Evolutionary conservation across 2,329 filamentous ascomycete species (phyloP).

Genomic region (Parastagonospora nodorum): DNA sequence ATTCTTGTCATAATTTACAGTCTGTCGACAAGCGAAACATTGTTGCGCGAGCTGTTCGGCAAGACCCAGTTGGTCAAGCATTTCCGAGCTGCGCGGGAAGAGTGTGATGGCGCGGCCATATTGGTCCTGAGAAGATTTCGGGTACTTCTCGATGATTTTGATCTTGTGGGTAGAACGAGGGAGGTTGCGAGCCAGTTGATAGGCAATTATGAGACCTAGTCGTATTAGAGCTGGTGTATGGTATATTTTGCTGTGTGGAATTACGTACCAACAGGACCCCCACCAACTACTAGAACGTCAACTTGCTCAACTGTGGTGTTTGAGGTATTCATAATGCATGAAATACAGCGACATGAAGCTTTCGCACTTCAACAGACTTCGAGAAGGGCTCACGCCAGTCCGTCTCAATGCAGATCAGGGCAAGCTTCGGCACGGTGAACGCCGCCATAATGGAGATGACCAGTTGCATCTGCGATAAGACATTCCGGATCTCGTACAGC

Average conservation of each 20-base stretch:
- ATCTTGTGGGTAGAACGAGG: constrained; percentile 46
- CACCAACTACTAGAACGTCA: constrained; percentile 37
- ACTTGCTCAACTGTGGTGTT: constrained; percentile 15
- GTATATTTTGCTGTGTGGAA: neutral
- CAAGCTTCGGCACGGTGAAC: constrained; percentile 1
- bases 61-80: constrained; percentile 59
- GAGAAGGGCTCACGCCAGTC: neutral
- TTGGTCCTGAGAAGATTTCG: constrained; percentile 56
- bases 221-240: constrained; percentile 2
- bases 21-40: constrained; percentile 58
- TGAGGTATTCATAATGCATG: constrained; percentile 10
- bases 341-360: neutral
- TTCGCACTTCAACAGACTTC: neutral
- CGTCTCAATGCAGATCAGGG: constrained; percentile 4
- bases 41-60: constrained; percentile 57
- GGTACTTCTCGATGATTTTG: constrained; percentile 56
- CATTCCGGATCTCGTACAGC: constrained; percentile 3
- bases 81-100: constrained; percentile 57
- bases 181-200: constrained; percentile 54
- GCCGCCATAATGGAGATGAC: neutral
- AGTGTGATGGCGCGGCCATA: constrained; percentile 62
- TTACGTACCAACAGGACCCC: constrained; percentile 52
- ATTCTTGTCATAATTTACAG: constrained; percentile 54
- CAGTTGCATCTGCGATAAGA: neutral
- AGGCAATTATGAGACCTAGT: constrained; percentile 49